phyloP scores from a whole-genome alignment of 192 early-diverging fungal genomes.

The Entomortierella chlamydospora region DNA sequence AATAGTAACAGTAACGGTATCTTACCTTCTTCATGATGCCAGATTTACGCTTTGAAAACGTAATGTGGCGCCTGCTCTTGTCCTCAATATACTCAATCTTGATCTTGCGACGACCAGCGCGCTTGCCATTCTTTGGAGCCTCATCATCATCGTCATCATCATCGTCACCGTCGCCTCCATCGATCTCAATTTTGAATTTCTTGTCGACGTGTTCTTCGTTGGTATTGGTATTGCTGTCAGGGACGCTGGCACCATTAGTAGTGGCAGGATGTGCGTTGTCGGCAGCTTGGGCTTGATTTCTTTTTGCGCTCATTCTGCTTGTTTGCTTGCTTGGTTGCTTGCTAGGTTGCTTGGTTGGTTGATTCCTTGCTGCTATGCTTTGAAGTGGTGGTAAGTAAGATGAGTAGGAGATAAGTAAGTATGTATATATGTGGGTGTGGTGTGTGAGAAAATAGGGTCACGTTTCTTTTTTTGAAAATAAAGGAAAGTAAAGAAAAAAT shows the following conservation, averaged over 20 bases:
- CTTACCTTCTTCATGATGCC: slow-evolving; percentile 98
- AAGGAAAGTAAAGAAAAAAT: neutral
- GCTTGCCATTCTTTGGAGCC: slow-evolving; percentile 67
- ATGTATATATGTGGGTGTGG: too few species aligned
- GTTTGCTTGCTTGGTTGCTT: too few species aligned
- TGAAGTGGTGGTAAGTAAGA: too few species aligned
- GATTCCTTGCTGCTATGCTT: too few species aligned
- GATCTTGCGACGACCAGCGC: slow-evolving; percentile 90
- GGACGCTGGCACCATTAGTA: slow-evolving; percentile 9
- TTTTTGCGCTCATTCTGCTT: slow-evolving; percentile 31
- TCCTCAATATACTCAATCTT: slow-evolving; percentile 97
- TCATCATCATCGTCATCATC: slow-evolving; percentile 69
- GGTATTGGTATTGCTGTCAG: neutral
- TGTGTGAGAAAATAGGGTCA: too few species aligned
- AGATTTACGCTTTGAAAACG: slow-evolving; percentile 94
- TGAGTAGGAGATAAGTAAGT: too few species aligned
- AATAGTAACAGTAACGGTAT: neutral
- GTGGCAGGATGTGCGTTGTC: slow-evolving; percentile 9
- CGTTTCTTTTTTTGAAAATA: too few species aligned
- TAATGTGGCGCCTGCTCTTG: slow-evolving; percentile 92
- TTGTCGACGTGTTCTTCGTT: slow-evolving; percentile 40
- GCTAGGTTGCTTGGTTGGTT: too few species aligned
- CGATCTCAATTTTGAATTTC: slow-evolving; percentile 55
- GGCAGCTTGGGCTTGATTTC: slow-evolving; percentile 15
- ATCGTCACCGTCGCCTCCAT: slow-evolving; percentile 73